Conservation (phyloP, 2,329 filamentous ascomycete genomes). For the Penicillium sp. region DNA sequence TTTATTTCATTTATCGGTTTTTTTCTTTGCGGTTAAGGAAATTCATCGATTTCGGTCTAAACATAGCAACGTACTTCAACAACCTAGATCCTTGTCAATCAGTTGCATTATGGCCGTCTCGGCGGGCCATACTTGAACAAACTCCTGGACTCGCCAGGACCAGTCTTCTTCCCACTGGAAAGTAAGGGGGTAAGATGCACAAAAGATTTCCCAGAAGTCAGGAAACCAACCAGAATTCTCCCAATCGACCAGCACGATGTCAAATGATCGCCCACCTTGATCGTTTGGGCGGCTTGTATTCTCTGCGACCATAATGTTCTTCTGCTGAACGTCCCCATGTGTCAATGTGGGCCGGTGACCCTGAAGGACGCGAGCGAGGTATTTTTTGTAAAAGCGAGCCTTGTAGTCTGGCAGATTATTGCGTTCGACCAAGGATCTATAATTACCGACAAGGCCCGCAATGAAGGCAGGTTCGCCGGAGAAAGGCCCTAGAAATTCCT, state of each 20-base stretch:
- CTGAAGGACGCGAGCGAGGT: slow-evolving; percentile 28
- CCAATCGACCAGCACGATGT: slow-evolving; percentile 35
- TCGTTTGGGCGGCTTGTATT: slow-evolving; percentile 20
- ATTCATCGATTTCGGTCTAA: slow-evolving; percentile 8
- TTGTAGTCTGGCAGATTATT: slow-evolving; percentile 31
- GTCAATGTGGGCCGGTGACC: slow-evolving; percentile 35
- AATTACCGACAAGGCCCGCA: slow-evolving; percentile 31
- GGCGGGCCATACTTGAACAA: slow-evolving; percentile 33
- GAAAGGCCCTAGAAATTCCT: slow-evolving; percentile 29
- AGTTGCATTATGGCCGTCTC: slow-evolving; percentile 33
- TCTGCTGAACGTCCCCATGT: slow-evolving; percentile 36
- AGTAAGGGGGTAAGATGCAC: slow-evolving; percentile 23
- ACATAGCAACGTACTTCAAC: slow-evolving; percentile 17
- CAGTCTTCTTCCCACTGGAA: slow-evolving; percentile 34
- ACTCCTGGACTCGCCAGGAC: slow-evolving; percentile 32
- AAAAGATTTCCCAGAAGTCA: slow-evolving; percentile 34
- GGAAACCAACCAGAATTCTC: slow-evolving; percentile 34
- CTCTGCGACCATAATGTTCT: slow-evolving; percentile 31
- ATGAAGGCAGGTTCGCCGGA: slow-evolving; percentile 29
- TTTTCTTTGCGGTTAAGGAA: not conserved
- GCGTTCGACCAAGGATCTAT: slow-evolving; percentile 22
- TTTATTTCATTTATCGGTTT: slow-evolving; percentile 1
- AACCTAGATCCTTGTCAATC: slow-evolving; percentile 30
- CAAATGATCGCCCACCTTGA: slow-evolving; percentile 34
- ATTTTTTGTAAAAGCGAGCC: slow-evolving; percentile 33